Base-by-base conservation (phyloP, 2,329 filamentous ascomycete species). In the Fusarium palustre region DNA sequence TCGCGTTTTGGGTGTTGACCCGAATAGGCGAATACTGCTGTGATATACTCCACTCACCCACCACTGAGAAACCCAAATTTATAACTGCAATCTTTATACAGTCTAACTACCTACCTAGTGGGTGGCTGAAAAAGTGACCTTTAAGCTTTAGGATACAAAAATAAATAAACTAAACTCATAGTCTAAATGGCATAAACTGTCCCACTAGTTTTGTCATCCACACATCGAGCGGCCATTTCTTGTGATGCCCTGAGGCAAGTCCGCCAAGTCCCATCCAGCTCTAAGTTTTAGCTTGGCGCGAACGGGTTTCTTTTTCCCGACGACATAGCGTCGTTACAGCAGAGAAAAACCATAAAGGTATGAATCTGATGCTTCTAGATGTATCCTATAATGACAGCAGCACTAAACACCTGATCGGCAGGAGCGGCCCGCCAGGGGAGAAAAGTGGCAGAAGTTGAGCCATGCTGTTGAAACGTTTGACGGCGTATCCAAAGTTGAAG, bases 371-470 rank as follows among this genome's bases (percentile, higher is more conserved):
- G 24, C 18, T 30, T 30, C 25, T 9, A 20, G 9, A 33, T 42
- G 16, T n/a, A 36, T 34, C 39, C 34, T 38, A 13, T 20, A 12
- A 22, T 48, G 31, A 24, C 42, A 54, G 41, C 24, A 42, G 45
- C 41, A 52, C 20, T 12, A 28, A 49, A 33, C 16, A n/a, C 33
- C 22, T 24, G 12, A 20, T 31, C 24, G 31, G 53, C 31, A 34
- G 52, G 52, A 53, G 31, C 36, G 55, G 50, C 39, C 45, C 24
- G 28, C 49, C 16, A 31, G 41, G 41, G 34, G 9, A 28, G 25
- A 4, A 30, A 34, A 18, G 60, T 69, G 42, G 30, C 46, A 63
- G 47, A 59, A 42, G 13, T n/a, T 38, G 55, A 60, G n/a, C 46
- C 42, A 36, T 57, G 50, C 52, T 31, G 48, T 34, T 20, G 24